phyloP scores from a whole-genome alignment of 345 rosid species.

The Diplotaxis tenuifolia region DNA sequence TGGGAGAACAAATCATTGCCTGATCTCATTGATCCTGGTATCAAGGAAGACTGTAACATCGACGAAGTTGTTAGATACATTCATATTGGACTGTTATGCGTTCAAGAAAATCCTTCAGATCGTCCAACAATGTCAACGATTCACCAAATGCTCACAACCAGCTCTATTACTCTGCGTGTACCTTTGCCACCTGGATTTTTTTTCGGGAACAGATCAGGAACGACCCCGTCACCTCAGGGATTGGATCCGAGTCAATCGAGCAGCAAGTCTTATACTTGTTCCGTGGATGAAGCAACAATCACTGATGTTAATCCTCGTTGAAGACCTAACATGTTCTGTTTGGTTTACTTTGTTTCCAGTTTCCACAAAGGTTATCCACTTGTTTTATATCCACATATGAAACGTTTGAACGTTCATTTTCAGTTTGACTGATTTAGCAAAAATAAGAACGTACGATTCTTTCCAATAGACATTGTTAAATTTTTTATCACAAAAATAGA shows the following conservation, averaged over 20 bases:
- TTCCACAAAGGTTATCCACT: neutral
- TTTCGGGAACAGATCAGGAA: conserved; percentile 5
- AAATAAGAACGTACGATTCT: too few species aligned
- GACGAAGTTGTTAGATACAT: conserved; percentile 29
- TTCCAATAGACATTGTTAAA: too few species aligned
- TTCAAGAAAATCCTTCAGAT: conserved; percentile 33
- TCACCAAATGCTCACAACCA: conserved; percentile 27
- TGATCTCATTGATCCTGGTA: conserved; percentile 8
- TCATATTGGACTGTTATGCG: conserved; percentile 35
- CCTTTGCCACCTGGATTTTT: conserved; percentile 28
- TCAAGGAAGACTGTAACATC: neutral
- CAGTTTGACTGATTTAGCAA: neutral
- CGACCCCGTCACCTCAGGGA: neutral
- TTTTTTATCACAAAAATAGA: too few species aligned
- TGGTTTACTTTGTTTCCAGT: neutral
- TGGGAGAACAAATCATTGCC: conserved; percentile 11
- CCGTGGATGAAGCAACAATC: conserved; percentile 22
- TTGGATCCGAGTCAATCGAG: neutral
- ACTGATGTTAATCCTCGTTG: conserved; percentile 23
- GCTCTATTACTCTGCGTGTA: conserved; percentile 3
- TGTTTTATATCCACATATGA: neutral
- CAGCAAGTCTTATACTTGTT: conserved; percentile 21
- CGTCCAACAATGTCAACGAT: conserved; percentile 21
- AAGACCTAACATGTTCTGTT: neutral
- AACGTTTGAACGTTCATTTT: neutral